Evolutionary conservation across 1,139 yeast genomes (phyloP).

Genomic region (Scheffersomyces titani): DNA sequence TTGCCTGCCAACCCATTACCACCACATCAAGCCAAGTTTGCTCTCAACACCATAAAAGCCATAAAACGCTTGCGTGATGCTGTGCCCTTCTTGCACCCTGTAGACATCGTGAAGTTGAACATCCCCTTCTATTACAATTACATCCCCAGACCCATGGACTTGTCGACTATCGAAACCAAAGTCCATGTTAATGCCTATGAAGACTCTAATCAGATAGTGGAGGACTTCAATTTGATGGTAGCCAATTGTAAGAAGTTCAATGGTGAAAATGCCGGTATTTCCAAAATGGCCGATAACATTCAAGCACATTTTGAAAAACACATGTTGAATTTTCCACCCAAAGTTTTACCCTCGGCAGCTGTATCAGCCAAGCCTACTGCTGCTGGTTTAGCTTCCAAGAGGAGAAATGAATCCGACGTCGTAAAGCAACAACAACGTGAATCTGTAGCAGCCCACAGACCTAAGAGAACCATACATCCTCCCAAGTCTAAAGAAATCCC

Average conservation of each 20-base stretch:
- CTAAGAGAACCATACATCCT: slow-evolving; percentile 95
- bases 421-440: slow-evolving; percentile 23
- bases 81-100: slow-evolving; percentile 85
- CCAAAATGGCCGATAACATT: slow-evolving; percentile 88
- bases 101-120: slow-evolving; percentile 82
- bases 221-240: slow-evolving; percentile 86
- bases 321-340: slow-evolving; percentile 87
- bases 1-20: slow-evolving; percentile 76
- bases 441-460: slow-evolving; percentile 60
- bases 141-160: slow-evolving; percentile 89
- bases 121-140: slow-evolving; percentile 89
- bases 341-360: slow-evolving; percentile 50
- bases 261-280: slow-evolving; percentile 79
- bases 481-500: slow-evolving; percentile 95
- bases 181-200: slow-evolving; percentile 69
- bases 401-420: slow-evolving; percentile 63
- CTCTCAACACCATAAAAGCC: slow-evolving; percentile 68
- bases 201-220: slow-evolving; percentile 64
- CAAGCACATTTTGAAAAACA: slow-evolving; percentile 94
- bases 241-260: slow-evolving; percentile 80
- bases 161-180: slow-evolving; percentile 86
- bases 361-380: slow-evolving; percentile 18
- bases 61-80: slow-evolving; percentile 92
- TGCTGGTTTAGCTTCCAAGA: slow-evolving; percentile 27
- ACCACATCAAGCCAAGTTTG: slow-evolving; percentile 78